Percentiles rank a stretch among this genome's conserved stretches.
phyloP scores from a whole-genome alignment of 2,329 filamentous ascomycete genomes.

The Cordyceps fumosorosea region DNA sequence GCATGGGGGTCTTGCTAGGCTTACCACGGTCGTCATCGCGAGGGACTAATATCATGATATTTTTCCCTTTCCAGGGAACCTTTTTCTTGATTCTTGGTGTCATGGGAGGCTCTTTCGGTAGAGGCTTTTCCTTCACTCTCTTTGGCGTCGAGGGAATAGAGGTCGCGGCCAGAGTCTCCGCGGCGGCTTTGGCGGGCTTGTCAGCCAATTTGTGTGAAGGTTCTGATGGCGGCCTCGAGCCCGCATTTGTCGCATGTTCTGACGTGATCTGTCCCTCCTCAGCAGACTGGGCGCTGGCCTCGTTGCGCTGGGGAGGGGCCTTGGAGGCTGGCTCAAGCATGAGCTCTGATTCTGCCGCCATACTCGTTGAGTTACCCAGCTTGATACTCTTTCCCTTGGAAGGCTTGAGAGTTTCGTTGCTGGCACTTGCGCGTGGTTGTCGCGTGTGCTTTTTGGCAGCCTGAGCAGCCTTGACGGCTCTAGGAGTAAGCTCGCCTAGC shows the following conservation, averaged over 20 bases:
- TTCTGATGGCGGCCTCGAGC: conserved; percentile 21
- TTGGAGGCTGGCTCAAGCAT: conserved; percentile 19
- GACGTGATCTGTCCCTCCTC: conserved; percentile 5
- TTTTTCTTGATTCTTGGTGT: conserved; percentile 62
- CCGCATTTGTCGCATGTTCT: neutral
- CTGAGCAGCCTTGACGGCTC: conserved; percentile 39
- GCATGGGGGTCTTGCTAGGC: conserved; percentile 45
- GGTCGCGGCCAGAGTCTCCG: conserved; percentile 18
- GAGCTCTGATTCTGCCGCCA: conserved; percentile 26
- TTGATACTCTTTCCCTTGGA: conserved; percentile 22
- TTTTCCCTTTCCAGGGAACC: conserved; percentile 68
- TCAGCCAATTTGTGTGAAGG: neutral
- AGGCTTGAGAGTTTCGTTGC: conserved; percentile 48
- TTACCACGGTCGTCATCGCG: conserved; percentile 59
- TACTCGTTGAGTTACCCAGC: conserved; percentile 25
- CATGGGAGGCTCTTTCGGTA: conserved; percentile 33
- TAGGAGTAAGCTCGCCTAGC: conserved; percentile 41
- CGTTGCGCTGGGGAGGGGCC: conserved; percentile 9
- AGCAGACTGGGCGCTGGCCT: neutral
- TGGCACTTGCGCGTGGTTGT: conserved; percentile 43
- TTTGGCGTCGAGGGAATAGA: conserved; percentile 29
- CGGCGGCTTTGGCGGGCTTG: conserved; percentile 16
- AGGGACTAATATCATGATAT: conserved; percentile 64
- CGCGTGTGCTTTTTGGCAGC: conserved; percentile 24
- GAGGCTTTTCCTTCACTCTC: conserved; percentile 28